Conservation (phyloP, 176 grass and related monocot species). For the Rhynchospora tenuis region DNA sequence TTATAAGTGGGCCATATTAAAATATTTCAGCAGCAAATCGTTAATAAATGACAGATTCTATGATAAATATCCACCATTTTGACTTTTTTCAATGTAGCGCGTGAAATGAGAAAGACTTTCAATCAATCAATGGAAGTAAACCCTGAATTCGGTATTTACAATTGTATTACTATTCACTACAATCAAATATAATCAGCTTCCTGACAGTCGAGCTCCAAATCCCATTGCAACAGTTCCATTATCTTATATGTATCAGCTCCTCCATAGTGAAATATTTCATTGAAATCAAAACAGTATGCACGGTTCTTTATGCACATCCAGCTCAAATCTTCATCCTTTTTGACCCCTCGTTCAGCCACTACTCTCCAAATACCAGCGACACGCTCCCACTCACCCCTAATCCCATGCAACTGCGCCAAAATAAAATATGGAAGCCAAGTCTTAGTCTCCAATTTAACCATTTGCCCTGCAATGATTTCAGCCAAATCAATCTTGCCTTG, state of each 20-base stretch:
- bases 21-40: neutral
- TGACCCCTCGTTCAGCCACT: constrained; percentile 53
- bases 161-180: neutral
- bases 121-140: neutral
- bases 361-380: constrained; percentile 67
- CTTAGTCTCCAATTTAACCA: constrained; percentile 41
- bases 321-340: constrained; percentile 50
- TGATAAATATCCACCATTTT: neutral
- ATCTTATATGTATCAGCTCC: constrained; percentile 43
- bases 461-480: constrained; percentile 53
- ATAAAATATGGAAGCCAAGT: constrained; percentile 60
- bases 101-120: neutral
- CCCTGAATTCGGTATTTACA: constrained; percentile 2
- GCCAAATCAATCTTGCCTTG: constrained; percentile 39
- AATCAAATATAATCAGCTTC: constrained; percentile 19
- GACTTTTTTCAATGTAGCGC: neutral
- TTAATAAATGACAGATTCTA: neutral
- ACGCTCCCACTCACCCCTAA: constrained; percentile 77
- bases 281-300: constrained; percentile 47
- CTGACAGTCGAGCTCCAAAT: constrained; percentile 32
- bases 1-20: neutral
- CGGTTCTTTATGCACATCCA: constrained; percentile 65
- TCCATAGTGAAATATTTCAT: constrained; percentile 62
- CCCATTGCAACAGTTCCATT: constrained; percentile 53
- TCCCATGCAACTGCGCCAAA: constrained; percentile 48